A percentile compares a stretch with the other conserved stretches of the same genome.
These are phyloP conservation scores for Starmera caribaea DNA, from an alignment of 805 yeast species.

Conservation along the genomic window DNA sequence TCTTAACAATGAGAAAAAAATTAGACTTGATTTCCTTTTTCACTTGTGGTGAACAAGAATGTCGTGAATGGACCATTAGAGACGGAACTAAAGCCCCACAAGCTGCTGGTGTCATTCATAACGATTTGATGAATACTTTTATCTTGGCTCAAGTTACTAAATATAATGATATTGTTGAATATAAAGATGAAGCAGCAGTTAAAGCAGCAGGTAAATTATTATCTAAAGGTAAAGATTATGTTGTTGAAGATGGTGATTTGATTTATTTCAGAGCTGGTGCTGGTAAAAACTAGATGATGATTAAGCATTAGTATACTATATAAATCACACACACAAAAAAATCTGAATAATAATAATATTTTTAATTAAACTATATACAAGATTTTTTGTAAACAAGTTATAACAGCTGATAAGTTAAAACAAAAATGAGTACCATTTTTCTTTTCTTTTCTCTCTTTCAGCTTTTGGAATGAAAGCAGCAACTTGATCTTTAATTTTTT, in stretches of 20 bases:
- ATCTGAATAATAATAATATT: not conserved
- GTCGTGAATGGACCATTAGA: constrained; percentile 97
- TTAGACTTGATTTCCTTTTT: constrained; percentile 85
- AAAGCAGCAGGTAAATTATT: constrained; percentile 82
- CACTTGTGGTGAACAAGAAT: constrained; percentile 95
- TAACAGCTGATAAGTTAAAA: not conserved
- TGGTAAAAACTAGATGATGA: constrained; percentile 50
- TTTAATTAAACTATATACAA: not conserved
- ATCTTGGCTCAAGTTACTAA: constrained; percentile 90
- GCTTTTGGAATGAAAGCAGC: constrained; percentile 66
- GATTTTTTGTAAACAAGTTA: not conserved
- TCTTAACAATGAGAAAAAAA: constrained; percentile 78
- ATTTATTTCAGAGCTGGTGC: constrained; percentile 91
- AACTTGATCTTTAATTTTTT: constrained; percentile 66
- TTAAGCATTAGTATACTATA: not conserved
- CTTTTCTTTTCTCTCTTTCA: constrained; percentile 56
- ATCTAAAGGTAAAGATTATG: constrained; percentile 91
- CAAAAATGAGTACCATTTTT: constrained; percentile 42
- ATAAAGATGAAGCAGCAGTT: constrained; percentile 72
- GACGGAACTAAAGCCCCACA: constrained; percentile 92
- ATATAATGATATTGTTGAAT: constrained; percentile 67
- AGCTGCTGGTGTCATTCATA: constrained; percentile 97
- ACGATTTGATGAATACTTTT: constrained; percentile 90
- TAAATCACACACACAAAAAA: not conserved
- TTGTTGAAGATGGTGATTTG: constrained; percentile 91